Evolutionary conservation across 257 asterid genomes (phyloP).

Genomic region (Solanum rostratum): DNA sequence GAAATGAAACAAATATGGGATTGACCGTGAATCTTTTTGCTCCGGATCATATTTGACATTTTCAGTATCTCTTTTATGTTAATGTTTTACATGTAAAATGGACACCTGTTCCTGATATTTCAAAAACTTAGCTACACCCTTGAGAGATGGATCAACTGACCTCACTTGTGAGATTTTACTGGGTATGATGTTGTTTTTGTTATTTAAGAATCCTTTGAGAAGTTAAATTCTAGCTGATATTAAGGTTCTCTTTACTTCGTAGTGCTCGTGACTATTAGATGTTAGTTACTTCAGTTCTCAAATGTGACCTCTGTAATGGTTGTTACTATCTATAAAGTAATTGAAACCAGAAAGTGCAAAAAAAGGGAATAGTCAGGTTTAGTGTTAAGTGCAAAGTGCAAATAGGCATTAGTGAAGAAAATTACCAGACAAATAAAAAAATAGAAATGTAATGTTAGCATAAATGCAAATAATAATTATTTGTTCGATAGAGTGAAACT

Average conservation of each 20-base stretch:
- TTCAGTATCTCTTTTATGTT: background rate
- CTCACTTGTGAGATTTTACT: too few relatives aligned
- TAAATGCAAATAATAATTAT: background rate
- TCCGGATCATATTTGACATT: background rate
- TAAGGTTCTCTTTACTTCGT: background rate
- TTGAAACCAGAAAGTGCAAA: background rate
- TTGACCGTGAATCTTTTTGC: background rate
- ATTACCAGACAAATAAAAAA: background rate
- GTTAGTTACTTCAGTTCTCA: background rate
- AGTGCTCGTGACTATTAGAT: background rate
- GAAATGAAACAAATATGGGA: background rate
- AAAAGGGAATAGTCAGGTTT: background rate
- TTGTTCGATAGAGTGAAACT: background rate
- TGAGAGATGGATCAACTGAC: background rate
- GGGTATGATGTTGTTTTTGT: too few relatives aligned
- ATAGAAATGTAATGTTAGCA: background rate
- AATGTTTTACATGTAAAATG: background rate
- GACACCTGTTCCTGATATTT: background rate
- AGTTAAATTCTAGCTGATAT: background rate
- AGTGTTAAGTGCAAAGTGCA: background rate
- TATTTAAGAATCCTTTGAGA: background rate
- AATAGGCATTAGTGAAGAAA: background rate
- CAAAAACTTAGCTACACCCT: background rate
- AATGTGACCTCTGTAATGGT: background rate
- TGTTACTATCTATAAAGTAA: background rate